These are phyloP conservation scores for Phaeoacremonium minimum DNA, from an alignment of 2,329 filamentous ascomycete genomes.

Conservation along the genomic window DNA sequence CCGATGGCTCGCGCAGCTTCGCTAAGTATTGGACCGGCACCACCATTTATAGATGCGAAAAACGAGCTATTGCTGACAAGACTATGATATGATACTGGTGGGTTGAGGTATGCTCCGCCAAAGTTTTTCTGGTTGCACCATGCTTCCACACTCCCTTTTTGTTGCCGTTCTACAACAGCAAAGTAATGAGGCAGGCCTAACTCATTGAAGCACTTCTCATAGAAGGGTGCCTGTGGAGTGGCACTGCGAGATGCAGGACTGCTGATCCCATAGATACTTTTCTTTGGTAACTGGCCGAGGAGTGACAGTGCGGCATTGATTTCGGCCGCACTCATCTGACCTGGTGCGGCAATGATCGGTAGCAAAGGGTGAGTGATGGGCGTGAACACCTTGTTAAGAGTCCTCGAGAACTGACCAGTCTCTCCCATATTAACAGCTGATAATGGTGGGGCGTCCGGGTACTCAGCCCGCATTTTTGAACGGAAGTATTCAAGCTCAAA, in stretches of 20 bases:
- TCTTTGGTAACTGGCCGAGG: constrained; percentile 76
- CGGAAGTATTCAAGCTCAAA: constrained; percentile 89
- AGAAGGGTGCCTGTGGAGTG: constrained; percentile 76
- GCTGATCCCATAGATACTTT: constrained; percentile 76
- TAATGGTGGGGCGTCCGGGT: constrained; percentile 66
- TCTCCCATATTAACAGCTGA: constrained; percentile 87
- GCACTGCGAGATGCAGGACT: constrained; percentile 58
- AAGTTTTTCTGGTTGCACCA: constrained; percentile 72
- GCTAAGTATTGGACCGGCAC: constrained; percentile 56
- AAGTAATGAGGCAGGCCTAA: constrained; percentile 84
- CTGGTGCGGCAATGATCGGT: constrained; percentile 79
- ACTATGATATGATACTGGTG: constrained; percentile 57
- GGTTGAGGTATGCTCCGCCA: constrained; percentile 77
- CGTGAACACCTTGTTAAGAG: constrained; percentile 80
- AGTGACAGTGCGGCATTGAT: constrained; percentile 77
- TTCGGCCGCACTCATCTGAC: constrained; percentile 79
- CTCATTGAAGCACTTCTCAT: constrained; percentile 79
- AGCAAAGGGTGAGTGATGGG: constrained; percentile 83
- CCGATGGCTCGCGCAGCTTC: constrained; percentile 76
- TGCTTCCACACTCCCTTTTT: constrained; percentile 62
- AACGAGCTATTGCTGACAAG: constrained; percentile 54
- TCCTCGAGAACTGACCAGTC: constrained; percentile 78
- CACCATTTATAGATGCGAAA: constrained; percentile 45
- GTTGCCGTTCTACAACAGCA: constrained; percentile 66
- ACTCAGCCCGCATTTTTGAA: constrained; percentile 66